Evolutionary conservation across 345 rosid genomes (phyloP), one percentile per base, ranked within the genome.

Genomic region (Eucalyptus decipiens): DNA sequence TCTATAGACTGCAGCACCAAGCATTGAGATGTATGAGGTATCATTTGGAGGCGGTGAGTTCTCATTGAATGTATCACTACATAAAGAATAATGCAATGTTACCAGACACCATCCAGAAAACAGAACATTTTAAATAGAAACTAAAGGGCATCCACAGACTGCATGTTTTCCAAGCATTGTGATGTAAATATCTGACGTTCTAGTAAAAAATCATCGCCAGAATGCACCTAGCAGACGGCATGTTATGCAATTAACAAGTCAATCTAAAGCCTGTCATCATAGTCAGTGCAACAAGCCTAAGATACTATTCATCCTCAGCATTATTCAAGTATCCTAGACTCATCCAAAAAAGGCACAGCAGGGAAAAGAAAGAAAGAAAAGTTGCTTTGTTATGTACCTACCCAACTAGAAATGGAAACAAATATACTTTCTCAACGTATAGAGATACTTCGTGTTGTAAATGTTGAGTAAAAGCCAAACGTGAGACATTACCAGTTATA

Each of bases 31-130:
- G 88, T 93, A 97, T 80, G 89, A 86, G 83, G 97, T 88, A 88
- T 97, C 97, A 93, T 91, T 94, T 85, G 99, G 95, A 76, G 99
- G 99, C 37, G 97, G 98, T 48, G 93, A 90, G 90, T 97, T 97
- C 90, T 97, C 99, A 92, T 96, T 97, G 93, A 97, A 97, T 87
- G 99, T 95, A 90, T 97, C 99, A 87, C 99, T 97, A 94, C 93
- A 93, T 89, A 88, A 85, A 89, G 87, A 87, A 88, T 21, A 76
- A 80, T 40, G 90, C 9, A 87, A 88, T 86, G 47, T 86, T 40
- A 86, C 24, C 43, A 86, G 81, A 72, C 43, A 72, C 23, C 80
- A 18, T 69, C 80, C 80, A 9, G 43, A 34, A 34, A 34, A 69
- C 43, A 69, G 43, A 69, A 69, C 10, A 69, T 37, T 72, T 34